Conservation (phyloP, 2,329 filamentous ascomycete genomes). For the Elsinoe fawcettii region DNA sequence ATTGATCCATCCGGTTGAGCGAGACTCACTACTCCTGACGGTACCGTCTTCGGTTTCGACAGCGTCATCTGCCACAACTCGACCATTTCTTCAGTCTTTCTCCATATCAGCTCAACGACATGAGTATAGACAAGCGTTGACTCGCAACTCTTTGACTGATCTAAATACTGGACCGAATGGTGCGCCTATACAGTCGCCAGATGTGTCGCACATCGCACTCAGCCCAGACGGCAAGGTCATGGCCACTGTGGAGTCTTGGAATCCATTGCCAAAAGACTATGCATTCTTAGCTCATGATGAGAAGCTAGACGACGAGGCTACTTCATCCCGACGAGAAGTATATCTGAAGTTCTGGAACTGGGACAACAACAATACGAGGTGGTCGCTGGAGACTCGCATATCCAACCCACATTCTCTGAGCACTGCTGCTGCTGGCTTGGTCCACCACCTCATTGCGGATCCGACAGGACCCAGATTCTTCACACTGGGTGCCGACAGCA, state of each 20-base stretch:
- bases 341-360: slow-evolving; percentile 86
- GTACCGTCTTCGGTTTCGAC: slow-evolving; percentile 34
- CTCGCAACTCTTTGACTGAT: slow-evolving; percentile 79
- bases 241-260: slow-evolving; percentile 87
- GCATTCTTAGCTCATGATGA: slow-evolving; percentile 45
- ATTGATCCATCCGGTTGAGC: slow-evolving; percentile 34
- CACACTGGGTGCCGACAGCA: slow-evolving; percentile 73
- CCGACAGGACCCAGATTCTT: slow-evolving; percentile 66
- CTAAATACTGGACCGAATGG: slow-evolving; percentile 67
- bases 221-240: slow-evolving; percentile 81
- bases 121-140: slow-evolving; percentile 77
- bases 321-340: slow-evolving; percentile 55
- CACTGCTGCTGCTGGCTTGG: slow-evolving; percentile 41
- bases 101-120: slow-evolving; percentile 74
- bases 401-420: slow-evolving; percentile 65
- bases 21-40: slow-evolving; percentile 38
- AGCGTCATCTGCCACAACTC: slow-evolving; percentile 28
- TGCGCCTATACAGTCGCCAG: slow-evolving; percentile 65
- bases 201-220: slow-evolving; percentile 65
- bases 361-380: slow-evolving; percentile 46
- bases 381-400: slow-evolving; percentile 74
- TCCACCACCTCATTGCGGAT: slow-evolving; percentile 68
- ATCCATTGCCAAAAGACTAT: slow-evolving; percentile 62
- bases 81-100: slow-evolving; percentile 71
- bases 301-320: slow-evolving; percentile 32